These are phyloP conservation scores for Candida sojae DNA, from an alignment of 1,139 yeast genomes.

Conservation along the genomic window DNA sequence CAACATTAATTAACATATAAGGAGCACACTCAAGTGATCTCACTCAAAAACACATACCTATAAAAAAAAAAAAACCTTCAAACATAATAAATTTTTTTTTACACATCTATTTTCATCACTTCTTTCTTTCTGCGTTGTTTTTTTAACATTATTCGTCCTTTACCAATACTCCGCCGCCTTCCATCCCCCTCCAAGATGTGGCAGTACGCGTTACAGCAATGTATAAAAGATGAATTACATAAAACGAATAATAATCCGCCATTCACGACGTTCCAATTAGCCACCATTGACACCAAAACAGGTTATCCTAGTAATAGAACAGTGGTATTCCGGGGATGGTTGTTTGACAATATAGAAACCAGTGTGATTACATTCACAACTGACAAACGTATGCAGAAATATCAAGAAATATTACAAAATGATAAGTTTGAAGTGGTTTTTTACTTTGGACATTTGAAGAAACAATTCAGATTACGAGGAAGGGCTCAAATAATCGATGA, in stretches of 20 bases:
- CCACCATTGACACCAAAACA: constrained; percentile 56
- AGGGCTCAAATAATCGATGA: constrained; percentile 51
- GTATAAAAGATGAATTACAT: constrained; percentile 13
- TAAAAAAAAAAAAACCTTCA: not conserved
- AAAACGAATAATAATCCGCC: constrained; percentile 31
- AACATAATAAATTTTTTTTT: too few relatives aligned
- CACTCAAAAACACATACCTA: not conserved
- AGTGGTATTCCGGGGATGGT: constrained; percentile 71
- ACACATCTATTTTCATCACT: not conserved
- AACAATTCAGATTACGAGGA: constrained; percentile 76
- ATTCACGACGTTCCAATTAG: constrained; percentile 64
- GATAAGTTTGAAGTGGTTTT: constrained; percentile 75
- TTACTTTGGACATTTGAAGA: constrained; percentile 60
- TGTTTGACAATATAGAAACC: constrained; percentile 67
- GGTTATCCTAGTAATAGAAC: constrained; percentile 71
- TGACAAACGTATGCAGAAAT: constrained; percentile 69
- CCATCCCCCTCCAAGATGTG: not conserved
- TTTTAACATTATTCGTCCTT: not conserved
- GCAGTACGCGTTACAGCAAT: constrained; percentile 5
- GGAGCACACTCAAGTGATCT: not conserved
- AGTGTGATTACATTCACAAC: constrained; percentile 73
- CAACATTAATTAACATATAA: not conserved
- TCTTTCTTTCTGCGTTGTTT: not conserved
- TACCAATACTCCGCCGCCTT: not conserved
- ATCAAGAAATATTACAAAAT: constrained; percentile 49